Percentiles rank a stretch among this genome's conserved stretches.
Conservation (phyloP, 2,329 filamentous ascomycete genomes). For the Tothia fuscella region DNA sequence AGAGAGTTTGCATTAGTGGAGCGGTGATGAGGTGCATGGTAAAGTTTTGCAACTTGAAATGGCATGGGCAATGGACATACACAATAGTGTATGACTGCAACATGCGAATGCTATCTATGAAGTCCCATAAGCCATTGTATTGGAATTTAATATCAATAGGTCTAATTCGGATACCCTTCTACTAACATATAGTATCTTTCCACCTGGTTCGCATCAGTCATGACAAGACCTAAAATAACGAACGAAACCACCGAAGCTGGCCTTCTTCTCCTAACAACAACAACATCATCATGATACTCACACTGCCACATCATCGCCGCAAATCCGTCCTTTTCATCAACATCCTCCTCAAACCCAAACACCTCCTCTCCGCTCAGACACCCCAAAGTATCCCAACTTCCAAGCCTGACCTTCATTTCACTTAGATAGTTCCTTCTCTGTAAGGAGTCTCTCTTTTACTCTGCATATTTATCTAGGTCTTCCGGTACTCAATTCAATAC, state of each 20-base stretch:
- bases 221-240: no score
- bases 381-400: slow-evolving; percentile 23
- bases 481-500: slow-evolving; percentile 18
- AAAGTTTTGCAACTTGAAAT: no score
- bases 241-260: slow-evolving; percentile 6
- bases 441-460: background rate
- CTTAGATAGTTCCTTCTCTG: background rate
- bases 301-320: slow-evolving; percentile 21
- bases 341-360: slow-evolving; percentile 19
- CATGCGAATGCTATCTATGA: no score
- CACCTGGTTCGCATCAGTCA: no score
- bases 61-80: no score
- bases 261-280: background rate
- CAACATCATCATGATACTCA: slow-evolving; percentile 14
- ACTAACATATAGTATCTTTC: no score
- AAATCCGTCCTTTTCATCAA: slow-evolving; percentile 22
- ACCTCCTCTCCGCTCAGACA: slow-evolving; percentile 14
- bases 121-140: no score
- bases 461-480: background rate
- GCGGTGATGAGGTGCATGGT: no score
- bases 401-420: background rate
- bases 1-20: no score
- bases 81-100: no score
- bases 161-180: no score
- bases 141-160: no score